Conservation (phyloP, 2,329 filamentous ascomycete species). For the Podosphaera aphanis region DNA sequence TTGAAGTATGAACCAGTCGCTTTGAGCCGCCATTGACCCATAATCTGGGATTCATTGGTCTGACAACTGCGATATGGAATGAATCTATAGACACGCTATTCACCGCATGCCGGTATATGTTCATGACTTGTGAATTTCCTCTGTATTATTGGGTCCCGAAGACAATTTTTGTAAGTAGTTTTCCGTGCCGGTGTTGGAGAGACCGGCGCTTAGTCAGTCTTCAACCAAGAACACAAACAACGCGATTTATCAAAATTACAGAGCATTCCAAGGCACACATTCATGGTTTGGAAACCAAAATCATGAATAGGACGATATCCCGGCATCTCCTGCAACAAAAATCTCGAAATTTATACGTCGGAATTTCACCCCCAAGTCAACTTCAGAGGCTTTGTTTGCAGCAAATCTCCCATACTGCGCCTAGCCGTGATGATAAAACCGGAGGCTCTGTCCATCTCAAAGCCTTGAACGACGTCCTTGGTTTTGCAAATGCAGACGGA, state of each 20-base stretch:
- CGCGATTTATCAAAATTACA: neutral
- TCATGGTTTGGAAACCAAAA: neutral
- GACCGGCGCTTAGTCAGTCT: neutral
- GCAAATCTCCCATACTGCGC: conserved; percentile 16
- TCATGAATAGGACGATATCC: conserved; percentile 14
- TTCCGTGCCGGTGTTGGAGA: neutral
- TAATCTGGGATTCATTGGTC: conserved; percentile 9
- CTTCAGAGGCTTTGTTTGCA: conserved; percentile 8
- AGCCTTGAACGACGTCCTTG: neutral
- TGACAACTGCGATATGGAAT: conserved; percentile 14
- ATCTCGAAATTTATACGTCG: conserved; percentile 5
- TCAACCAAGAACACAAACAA: too few relatives aligned
- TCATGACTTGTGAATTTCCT: conserved; percentile 9
- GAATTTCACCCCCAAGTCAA: conserved; percentile 3
- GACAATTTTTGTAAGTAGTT: neutral
- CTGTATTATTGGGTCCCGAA: neutral
- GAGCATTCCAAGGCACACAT: too few relatives aligned
- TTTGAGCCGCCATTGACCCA: conserved; percentile 2
- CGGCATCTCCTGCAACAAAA: conserved; percentile 13
- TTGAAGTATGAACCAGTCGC: neutral
- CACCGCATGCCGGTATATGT: conserved; percentile 11
- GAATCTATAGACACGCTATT: conserved; percentile 10
- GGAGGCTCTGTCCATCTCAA: neutral
- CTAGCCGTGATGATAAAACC: neutral
- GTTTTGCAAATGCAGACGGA: neutral